Percentiles rank a stretch among this genome's conserved stretches.
Evolutionary conservation across 2,329 filamentous ascomycete genomes (phyloP).

Genomic region (Chlorencoelia australis): DNA sequence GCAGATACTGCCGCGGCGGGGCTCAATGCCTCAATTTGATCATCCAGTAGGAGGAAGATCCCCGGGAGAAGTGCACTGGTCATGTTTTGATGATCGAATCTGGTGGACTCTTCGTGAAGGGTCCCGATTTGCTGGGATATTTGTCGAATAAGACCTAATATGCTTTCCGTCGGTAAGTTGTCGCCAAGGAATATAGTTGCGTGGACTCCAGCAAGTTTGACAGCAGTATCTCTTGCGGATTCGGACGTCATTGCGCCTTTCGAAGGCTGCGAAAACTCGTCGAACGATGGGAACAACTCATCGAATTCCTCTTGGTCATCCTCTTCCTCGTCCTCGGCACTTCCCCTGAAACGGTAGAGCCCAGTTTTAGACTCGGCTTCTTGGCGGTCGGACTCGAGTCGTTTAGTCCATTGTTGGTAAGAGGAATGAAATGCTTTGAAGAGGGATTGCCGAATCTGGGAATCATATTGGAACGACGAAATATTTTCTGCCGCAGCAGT

Average conservation of each 20-base stretch:
- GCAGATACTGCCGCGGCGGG: constrained; percentile 29
- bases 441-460: constrained; percentile 39
- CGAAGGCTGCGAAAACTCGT: constrained; percentile 28
- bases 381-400: constrained; percentile 66
- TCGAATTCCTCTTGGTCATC: constrained; percentile 65
- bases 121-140: constrained; percentile 20
- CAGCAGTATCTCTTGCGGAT: constrained; percentile 29
- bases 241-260: constrained; percentile 9
- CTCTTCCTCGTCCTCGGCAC: constrained; percentile 65
- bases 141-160: constrained; percentile 21
- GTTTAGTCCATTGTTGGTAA: constrained; percentile 71
- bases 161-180: constrained; percentile 15
- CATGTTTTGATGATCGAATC: constrained; percentile 24
- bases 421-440: constrained; percentile 61
- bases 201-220: constrained; percentile 53
- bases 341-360: constrained; percentile 75
- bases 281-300: constrained; percentile 72
- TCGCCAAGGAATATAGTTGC: constrained; percentile 29
- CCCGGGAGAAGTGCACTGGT: constrained; percentile 54
- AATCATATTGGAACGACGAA: constrained; percentile 30
- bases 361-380: constrained; percentile 64
- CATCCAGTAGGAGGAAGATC: constrained; percentile 54
- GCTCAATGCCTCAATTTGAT: constrained; percentile 43
- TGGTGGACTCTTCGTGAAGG: constrained; percentile 9
- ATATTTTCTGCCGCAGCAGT: constrained; percentile 39